Evolutionary conservation across 768 basidiomycete species (phyloP).

Genomic region (Boletus patriciae): DNA sequence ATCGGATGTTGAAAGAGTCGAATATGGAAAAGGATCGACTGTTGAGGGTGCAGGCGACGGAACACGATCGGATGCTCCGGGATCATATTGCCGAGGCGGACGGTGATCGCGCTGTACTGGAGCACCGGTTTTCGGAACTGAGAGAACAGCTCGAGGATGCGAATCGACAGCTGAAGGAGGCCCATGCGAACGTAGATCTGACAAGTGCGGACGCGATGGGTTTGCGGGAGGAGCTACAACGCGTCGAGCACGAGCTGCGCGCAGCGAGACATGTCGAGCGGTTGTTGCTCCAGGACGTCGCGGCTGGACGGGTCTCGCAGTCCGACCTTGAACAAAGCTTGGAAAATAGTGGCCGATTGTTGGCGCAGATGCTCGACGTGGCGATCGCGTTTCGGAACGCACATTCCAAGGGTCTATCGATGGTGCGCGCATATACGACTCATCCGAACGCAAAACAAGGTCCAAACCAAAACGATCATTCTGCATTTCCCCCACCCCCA

Average conservation of each 20-base stretch:
- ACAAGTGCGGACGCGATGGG: constrained; percentile 66
- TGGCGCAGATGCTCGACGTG: constrained; percentile 81
- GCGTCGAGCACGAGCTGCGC: constrained; percentile 66
- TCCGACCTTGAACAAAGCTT: constrained; percentile 65
- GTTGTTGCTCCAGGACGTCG: constrained; percentile 71
- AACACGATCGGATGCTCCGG: constrained; percentile 64
- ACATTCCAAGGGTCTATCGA: constrained; percentile 68
- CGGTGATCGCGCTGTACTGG: constrained; percentile 88
- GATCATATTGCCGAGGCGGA: constrained; percentile 93
- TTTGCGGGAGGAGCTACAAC: constrained; percentile 70
- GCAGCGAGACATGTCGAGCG: constrained; percentile 68
- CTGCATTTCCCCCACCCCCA: constrained; percentile 43
- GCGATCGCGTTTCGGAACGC: constrained; percentile 76
- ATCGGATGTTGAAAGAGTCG: constrained; percentile 65
- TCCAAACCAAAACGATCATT: constrained; percentile 25
- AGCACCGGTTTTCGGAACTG: constrained; percentile 80
- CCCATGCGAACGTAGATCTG: constrained; percentile 59
- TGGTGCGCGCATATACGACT: constrained; percentile 55
- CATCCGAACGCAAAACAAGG: constrained; percentile 54
- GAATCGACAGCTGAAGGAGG: constrained; percentile 62
- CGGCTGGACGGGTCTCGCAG: constrained; percentile 65
- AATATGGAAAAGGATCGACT: constrained; percentile 78
- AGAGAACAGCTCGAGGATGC: constrained; percentile 60
- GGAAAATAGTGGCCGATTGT: constrained; percentile 64
- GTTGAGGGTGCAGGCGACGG: constrained; percentile 68